Base-by-base conservation (phyloP, 805 yeast genomes). In the Pichia pseudocactophila region DNA sequence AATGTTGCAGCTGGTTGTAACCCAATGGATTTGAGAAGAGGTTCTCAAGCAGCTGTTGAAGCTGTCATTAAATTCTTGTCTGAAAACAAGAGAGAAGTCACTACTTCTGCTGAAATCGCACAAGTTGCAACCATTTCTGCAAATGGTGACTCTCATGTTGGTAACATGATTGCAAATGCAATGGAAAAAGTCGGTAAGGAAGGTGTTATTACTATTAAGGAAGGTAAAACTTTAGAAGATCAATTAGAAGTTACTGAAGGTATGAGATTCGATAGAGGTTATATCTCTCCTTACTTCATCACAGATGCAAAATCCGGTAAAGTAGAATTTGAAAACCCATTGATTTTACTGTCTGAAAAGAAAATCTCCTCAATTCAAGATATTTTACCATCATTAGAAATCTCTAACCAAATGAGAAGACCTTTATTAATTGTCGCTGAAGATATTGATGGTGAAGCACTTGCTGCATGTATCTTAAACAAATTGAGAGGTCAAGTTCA, bases 171-270 rank as follows among this genome's bases (percentile, higher is more conserved):
- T 61, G 96, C 97, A 41, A 76, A 82, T 42, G 97, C 98, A 51
- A 90, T 90, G 94, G 97, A 88, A 69, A 89, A 89, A 66, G 98
- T 90, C 47, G 98, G 98, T 56, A 88, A 90, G 69, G 97, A 90
- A 66, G 98, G 98, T 73, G 97, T 90, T 50, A 89, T 90, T 65
- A 90, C 97, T 54, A 92, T 90, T 58, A 90, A 82, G 73, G 96
- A 87, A 68, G 97, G 97, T 56, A 89, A 87, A 74, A 92, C 97
- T 55, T 72, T 90, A 56, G 96, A 85, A 64, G 98, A 90, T 64
- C 95, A 87, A 66, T 78, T 90, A 56, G 97, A 89, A 69, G 94
- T 90, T 48, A 92, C 89, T 50, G 97, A 90, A 71, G 98, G 98
- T 69, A 87, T 90, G 95, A 81, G 90, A 70, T 90, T 92, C 62